Evolutionary conservation across 2,329 filamentous ascomycete genomes (phyloP), one percentile per base, ranked within the genome.

Genomic region (Plenodomus biglobosus): DNA sequence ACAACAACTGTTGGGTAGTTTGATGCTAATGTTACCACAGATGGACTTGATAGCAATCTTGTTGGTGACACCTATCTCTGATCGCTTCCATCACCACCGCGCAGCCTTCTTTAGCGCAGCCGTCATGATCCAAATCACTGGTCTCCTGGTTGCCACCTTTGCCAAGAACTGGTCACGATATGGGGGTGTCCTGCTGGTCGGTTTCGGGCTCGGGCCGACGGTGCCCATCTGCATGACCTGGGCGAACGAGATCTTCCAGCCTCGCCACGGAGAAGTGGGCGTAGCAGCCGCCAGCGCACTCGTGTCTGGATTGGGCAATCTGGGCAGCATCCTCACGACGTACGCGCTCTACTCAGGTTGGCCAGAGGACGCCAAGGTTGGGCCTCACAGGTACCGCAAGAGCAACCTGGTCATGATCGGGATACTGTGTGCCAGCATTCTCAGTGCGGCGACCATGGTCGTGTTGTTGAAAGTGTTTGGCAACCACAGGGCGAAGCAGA

Each of bases 221-320:
- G 90, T 95, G 1, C 91, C 91, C 10, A 92, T 92, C 64, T 92
- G 88, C 70, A 96, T 96, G 91, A 87, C 90, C 30, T 95, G 91
- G 91, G 90, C 88, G 24, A 89, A 85, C 54, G 88, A 95, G 73
- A 87, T 95, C 65, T 96, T 96, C 77, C 90, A 95, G 74, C 82
- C 82, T 24, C 86, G 91, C 11, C 91, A 96, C 65, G 90, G 91
- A 39, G 91, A 96, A 72, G 89, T 96, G 18, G 91, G 91, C 46
- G 90, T 96, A 6, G 91, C 91, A 3, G 87, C 91, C 13, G 90
- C 91, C 0, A 85, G 87, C 1, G 91, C 91, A 2, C 78, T 96
- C 10, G 91, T 96, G 1, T 94, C 89, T 0, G 91, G 91, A 1
- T 78, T 95, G 34, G 91, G 91, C 0, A 96, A 96, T 64, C 76